Evolutionary conservation across 306 rosid genomes (phyloP).

Genomic region (Lagenaria siceraria): DNA sequence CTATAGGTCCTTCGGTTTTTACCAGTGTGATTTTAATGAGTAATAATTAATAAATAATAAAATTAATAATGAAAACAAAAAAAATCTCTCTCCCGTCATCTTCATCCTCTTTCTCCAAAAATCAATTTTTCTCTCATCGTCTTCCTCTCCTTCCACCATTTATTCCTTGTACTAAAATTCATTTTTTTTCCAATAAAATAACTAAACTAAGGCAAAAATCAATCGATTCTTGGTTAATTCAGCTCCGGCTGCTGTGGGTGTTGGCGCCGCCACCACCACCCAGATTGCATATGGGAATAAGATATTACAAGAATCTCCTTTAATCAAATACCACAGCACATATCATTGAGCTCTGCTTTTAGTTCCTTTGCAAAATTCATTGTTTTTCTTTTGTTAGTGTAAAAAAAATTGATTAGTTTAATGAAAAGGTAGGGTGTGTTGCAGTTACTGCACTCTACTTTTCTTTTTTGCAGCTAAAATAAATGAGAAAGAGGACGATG

Average conservation of each 20-base stretch:
- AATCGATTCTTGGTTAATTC: not conserved
- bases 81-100: too few species aligned
- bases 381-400: too few species aligned
- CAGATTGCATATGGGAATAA: not conserved
- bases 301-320: not conserved
- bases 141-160: too few species aligned
- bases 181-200: not conserved
- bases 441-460: not conserved
- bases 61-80: too few species aligned
- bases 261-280: not conserved
- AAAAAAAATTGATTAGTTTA: not conserved
- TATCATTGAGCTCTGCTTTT: not conserved
- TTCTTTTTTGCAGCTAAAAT: not conserved
- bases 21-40: too few species aligned
- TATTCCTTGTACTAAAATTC: too few species aligned
- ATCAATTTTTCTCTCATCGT: too few species aligned
- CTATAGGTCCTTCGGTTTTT: too few species aligned
- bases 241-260: constrained; percentile 2
- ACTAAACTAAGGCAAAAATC: not conserved
- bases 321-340: not conserved
- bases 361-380: not conserved
- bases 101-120: too few species aligned
- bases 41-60: too few species aligned
- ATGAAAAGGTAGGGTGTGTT: not conserved
- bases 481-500: too few species aligned